These are phyloP conservation scores for Magnolia officinalis DNA, from an alignment of 164 flowering plant species.

Conservation along the genomic window DNA sequence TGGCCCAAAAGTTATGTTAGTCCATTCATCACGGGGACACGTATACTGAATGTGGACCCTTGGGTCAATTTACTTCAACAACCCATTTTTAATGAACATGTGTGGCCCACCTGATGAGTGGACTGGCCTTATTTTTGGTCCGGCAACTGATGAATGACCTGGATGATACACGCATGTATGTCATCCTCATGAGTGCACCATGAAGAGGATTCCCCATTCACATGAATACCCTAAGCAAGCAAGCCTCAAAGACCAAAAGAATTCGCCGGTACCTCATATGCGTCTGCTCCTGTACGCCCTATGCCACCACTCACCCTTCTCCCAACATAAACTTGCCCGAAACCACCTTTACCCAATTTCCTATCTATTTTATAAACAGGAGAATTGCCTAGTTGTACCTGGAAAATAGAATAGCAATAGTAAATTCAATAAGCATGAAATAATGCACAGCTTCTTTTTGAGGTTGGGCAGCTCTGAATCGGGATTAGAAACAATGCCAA, in stretches of 20 bases:
- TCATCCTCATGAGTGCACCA: not conserved
- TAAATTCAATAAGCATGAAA: not conserved
- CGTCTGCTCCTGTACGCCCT: constrained; percentile 72
- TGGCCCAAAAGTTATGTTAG: not conserved
- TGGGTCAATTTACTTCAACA: not conserved
- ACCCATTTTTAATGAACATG: too few relatives aligned
- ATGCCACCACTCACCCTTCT: constrained; percentile 65
- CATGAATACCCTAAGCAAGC: too few relatives aligned
- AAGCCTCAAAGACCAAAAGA: not conserved
- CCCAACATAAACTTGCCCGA: constrained; percentile 96
- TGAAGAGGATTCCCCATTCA: not conserved
- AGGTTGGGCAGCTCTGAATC: not conserved
- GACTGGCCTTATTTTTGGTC: not conserved
- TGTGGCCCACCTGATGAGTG: not conserved
- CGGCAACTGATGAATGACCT: not conserved
- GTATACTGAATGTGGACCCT: not conserved
- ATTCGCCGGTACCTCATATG: constrained; percentile 54
- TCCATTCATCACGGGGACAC: not conserved
- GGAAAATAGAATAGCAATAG: constrained; percentile 10
- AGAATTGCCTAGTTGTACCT: constrained; percentile 86
- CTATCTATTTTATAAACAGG: constrained; percentile 74
- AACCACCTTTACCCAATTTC: constrained; percentile 93
- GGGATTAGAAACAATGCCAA: not conserved
- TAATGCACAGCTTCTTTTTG: not conserved
- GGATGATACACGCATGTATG: not conserved